Evolutionary conservation across 2,329 filamentous ascomycete genomes (phyloP), one percentile per base, ranked within the genome.

Genomic region (Diplodia sapinea): DNA sequence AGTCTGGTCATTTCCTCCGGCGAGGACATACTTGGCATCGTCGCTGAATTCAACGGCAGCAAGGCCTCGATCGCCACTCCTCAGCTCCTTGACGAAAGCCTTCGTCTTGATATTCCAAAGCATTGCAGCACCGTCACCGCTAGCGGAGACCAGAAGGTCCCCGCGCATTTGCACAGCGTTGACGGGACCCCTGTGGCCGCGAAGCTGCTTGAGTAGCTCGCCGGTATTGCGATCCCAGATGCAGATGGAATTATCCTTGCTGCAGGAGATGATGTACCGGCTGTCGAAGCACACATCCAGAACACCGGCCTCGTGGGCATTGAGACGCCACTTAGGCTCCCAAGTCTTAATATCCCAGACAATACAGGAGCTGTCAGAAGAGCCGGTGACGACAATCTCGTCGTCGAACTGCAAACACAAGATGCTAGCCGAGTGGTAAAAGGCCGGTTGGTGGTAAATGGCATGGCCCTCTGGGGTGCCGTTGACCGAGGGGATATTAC

Each of bases 1-100:
- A 59, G 93, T 88, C 79, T 94, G 91, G 81, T 98, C 95, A 75
- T 97, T 99, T 55, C 95, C 95, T 11, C 95, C 95, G 20, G 93
- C 95, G 57, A 96, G 91, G 57, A 99, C 93, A 71, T 91, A 95
- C 65, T 91, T 89, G n/a, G 93, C 93, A 76, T 99, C 94, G 73
- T 97, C 93, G 50, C 91, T 94, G 79, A 98, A 97, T 78, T 99
- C 95, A 65, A 95, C 93, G 78, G 95, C 97, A 3, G 95, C 95
- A 38, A 99, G 87, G 8, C 95, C 95, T 76, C 96, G 94, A 78
- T 93, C 95, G 79, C 96, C 93, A 66, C 92, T 93, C 6, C 86
- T 83, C 76, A 99, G 96, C 78, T 97, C 93, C 74, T 94, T 93
- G 75, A 97, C 91, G 73, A 92, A 92, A 74, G 91, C 89, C 65